Evolutionary conservation across 306 rosid species (phyloP).

Genomic region (Sechiopsis laciniata): DNA sequence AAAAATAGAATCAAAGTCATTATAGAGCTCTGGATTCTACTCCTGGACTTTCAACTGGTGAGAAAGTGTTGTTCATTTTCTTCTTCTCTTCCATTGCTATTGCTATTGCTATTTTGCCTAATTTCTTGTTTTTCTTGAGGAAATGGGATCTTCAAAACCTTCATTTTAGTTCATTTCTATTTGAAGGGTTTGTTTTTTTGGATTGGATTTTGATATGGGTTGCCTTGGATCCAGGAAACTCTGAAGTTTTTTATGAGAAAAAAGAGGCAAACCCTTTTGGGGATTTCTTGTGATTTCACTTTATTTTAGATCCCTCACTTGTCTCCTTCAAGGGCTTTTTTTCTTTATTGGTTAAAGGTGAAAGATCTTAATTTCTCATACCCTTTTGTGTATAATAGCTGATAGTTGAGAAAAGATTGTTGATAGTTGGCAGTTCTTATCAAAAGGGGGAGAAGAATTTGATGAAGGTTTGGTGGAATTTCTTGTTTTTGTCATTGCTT

Average conservation of each 20-base stretch:
- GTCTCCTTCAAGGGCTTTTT: too few species aligned
- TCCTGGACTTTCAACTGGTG: constrained; percentile 6
- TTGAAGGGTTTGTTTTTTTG: constrained; percentile 9
- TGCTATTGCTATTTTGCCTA: neutral
- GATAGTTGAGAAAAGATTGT: constrained; percentile 34
- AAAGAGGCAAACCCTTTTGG: constrained; percentile 25
- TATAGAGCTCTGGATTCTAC: constrained; percentile 4
- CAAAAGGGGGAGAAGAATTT: constrained; percentile 30
- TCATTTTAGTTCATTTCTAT: neutral
- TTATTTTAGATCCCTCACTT: constrained; percentile 33
- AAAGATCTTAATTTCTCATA: constrained; percentile 26
- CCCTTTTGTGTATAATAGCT: constrained; percentile 21
- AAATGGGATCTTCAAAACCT: neutral
- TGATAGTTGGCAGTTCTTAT: constrained; percentile 27
- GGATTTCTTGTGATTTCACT: constrained; percentile 38
- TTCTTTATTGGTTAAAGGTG: constrained; percentile 21
- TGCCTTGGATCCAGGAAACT: constrained; percentile 45
- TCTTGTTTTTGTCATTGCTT: constrained; percentile 8
- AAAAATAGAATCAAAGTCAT: constrained; percentile 14
- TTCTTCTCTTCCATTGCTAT: neutral
- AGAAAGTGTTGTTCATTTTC: neutral
- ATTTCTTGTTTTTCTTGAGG: constrained; percentile 6
- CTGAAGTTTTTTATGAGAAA: constrained; percentile 20
- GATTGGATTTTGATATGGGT: constrained; percentile 28
- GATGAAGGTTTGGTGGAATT: constrained; percentile 12